Evolutionary conservation across 345 rosid species (phyloP).

Genomic region (Bretschneidera sinensis): DNA sequence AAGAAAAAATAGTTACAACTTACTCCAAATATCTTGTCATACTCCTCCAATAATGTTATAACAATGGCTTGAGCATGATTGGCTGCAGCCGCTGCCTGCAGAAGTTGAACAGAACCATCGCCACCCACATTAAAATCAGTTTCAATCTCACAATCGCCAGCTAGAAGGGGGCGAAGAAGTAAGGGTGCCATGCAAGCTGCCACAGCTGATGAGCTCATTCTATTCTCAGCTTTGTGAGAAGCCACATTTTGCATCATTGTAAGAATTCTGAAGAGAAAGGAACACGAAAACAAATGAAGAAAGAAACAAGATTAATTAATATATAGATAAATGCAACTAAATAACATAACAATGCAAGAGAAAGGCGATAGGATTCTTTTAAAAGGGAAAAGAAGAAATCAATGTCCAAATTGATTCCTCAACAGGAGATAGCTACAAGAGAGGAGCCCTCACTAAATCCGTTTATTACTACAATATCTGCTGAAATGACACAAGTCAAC

Average conservation of each 20-base stretch:
- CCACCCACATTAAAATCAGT: constrained; percentile 87
- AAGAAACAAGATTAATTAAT: neutral
- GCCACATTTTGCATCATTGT: constrained; percentile 88
- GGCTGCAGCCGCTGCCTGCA: constrained; percentile 99
- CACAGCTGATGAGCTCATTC: constrained; percentile 96
- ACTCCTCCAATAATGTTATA: constrained; percentile 85
- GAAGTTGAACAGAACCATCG: constrained; percentile 88
- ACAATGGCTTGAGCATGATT: constrained; percentile 99
- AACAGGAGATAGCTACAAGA: neutral
- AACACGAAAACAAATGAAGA: no score
- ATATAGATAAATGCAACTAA: neutral
- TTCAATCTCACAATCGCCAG: constrained; percentile 96
- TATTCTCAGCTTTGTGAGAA: constrained; percentile 65
- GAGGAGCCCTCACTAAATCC: no score
- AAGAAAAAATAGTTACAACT: constrained; percentile 24
- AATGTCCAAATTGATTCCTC: neutral
- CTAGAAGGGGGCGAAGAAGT: constrained; percentile 94
- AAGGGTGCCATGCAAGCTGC: constrained; percentile 99
- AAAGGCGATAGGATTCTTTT: neutral
- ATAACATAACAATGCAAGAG: neutral
- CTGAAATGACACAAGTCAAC: no score
- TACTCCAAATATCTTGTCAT: constrained; percentile 82
- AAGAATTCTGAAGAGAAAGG: constrained; percentile 65
- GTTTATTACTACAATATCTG: no score
- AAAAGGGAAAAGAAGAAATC: neutral